Evolutionary conservation across 1,284 basidiomycete species (phyloP), one percentile per base, ranked within the genome.

Genomic region (Pseudozyma hubeiensis): DNA sequence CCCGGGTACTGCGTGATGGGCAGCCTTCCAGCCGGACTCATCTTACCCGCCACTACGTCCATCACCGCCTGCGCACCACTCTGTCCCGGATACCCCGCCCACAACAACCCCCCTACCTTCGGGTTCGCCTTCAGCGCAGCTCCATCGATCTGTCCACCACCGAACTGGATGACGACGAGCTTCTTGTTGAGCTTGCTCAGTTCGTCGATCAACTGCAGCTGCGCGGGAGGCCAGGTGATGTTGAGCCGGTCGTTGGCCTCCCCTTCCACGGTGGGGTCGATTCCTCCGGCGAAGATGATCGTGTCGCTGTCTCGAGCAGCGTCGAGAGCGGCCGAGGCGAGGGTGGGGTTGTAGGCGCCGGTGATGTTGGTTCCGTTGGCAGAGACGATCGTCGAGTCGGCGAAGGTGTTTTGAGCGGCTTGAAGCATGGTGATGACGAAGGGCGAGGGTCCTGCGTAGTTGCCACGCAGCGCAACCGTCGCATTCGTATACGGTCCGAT

Each of bases 51-150:
- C 0, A 66, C 7, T 0, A 66, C 11, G 9, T 66, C 64, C 43
- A 39, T 56, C 19, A 66, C 33, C 9, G 64, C 64, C 19, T 55
- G 29, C 16, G 47, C 39, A 16, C 58, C 64, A 10, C 29, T 34
- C 29, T 66, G 64, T 4, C 64, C 64, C 10, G 64, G 64, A 31
- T 66, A 66, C 3, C 64, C 64, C 0, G 57, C 64, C 64, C 64
- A 66, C 16, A 66, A 13, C 19, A 66, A 19, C 14, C 14, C 58
- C 1, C 48, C 56, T 5, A 61, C 31, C 8, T 29, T 34, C 2
- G 1, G 37, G 24, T 61, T 46, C 4, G 2, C 4, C 39, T 66
- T 66, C 14, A 66, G 29, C 29, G 13, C 0, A 10, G 48, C 33
- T 13, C 57, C 64, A 19, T 66, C 64, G 2, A 66, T 9, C 49